These are phyloP conservation scores for Talaromyces nanjingensis DNA, from an alignment of 495 filamentous ascomycete species.

Conservation along the genomic window DNA sequence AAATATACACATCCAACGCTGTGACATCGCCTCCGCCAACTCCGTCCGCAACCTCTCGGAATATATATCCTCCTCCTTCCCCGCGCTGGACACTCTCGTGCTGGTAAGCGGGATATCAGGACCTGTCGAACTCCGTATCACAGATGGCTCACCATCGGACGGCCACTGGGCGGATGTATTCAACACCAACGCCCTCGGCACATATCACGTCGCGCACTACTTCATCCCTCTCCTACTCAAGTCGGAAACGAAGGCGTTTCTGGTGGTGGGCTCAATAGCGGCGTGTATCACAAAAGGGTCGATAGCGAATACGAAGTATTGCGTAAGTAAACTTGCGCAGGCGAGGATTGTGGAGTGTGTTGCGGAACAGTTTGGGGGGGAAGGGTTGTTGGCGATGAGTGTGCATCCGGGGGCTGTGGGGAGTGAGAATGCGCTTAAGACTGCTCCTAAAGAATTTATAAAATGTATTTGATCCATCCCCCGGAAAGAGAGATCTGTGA, in stretches of 20 bases:
- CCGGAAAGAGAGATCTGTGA: no score
- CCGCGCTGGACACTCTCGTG: conserved; percentile 31
- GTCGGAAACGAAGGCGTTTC: conserved; percentile 18
- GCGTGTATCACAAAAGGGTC: conserved; percentile 17
- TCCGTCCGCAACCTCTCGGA: conserved; percentile 27
- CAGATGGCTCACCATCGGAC: conserved; percentile 20
- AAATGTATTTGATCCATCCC: no score
- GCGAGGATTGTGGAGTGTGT: conserved; percentile 38
- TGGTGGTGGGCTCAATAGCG: conserved; percentile 23
- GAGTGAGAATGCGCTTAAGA: conserved; percentile 26
- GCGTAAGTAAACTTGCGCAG: conserved; percentile 32
- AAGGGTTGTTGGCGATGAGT: conserved; percentile 33
- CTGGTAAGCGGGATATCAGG: conserved; percentile 35
- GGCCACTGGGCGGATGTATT: conserved; percentile 29
- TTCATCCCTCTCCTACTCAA: conserved; percentile 34
- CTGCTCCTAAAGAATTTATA: conserved; percentile 17
- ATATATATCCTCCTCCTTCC: conserved; percentile 19
- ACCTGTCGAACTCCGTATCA: conserved; percentile 22
- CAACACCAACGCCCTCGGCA: conserved; percentile 36
- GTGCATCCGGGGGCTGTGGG: conserved; percentile 42
- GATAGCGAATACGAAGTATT: conserved; percentile 24
- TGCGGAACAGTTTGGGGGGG: conserved; percentile 28
- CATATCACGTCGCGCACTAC: conserved; percentile 29
- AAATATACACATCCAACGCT: conserved; percentile 18
- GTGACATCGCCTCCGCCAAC: conserved; percentile 33